A percentile compares a stretch with the other conserved stretches of the same genome.
Conservation (phyloP, 371 early-diverging fungal species). For the Blakeslea trispora region DNA sequence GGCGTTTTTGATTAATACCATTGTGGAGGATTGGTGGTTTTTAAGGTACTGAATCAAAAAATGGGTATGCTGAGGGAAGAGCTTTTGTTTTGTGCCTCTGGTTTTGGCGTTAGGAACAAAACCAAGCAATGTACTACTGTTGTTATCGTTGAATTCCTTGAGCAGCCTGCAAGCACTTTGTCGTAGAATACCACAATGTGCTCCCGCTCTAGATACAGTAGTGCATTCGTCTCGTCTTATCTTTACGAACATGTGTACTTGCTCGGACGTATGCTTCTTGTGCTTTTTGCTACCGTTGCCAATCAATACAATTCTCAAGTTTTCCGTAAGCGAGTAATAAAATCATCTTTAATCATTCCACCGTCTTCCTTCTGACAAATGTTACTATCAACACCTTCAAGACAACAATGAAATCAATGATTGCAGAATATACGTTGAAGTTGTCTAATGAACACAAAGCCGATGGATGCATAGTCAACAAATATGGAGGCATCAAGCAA, state of each 20-base stretch:
- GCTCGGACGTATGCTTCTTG: constrained; percentile 19
- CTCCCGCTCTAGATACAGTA: constrained; percentile 15
- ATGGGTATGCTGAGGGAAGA: constrained; percentile 9
- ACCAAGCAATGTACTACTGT: constrained; percentile 17
- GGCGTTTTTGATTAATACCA: constrained; percentile 6
- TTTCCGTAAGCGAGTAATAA: constrained; percentile 9
- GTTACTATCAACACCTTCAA: too few species aligned
- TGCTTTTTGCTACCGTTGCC: constrained; percentile 15
- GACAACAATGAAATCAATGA: too few species aligned
- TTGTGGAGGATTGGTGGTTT: constrained; percentile 6
- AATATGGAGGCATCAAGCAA: too few species aligned
- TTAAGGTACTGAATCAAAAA: constrained; percentile 13
- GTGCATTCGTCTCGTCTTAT: constrained; percentile 19
- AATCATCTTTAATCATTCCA: too few species aligned
- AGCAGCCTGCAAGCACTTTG: constrained; percentile 17
- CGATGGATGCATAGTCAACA: too few species aligned
- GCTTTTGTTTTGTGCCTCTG: constrained; percentile 14
- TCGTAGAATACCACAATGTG: constrained; percentile 14
- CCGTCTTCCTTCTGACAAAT: too few species aligned
- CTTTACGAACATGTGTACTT: constrained; percentile 15
- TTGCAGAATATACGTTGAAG: too few species aligned
- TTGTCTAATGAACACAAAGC: too few species aligned
- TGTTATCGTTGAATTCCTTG: constrained; percentile 14
- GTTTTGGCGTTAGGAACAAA: constrained; percentile 17
- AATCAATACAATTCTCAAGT: constrained; percentile 4